Conservation (phyloP, 1,284 basidiomycete species). For the Entoloma clypeatum region DNA sequence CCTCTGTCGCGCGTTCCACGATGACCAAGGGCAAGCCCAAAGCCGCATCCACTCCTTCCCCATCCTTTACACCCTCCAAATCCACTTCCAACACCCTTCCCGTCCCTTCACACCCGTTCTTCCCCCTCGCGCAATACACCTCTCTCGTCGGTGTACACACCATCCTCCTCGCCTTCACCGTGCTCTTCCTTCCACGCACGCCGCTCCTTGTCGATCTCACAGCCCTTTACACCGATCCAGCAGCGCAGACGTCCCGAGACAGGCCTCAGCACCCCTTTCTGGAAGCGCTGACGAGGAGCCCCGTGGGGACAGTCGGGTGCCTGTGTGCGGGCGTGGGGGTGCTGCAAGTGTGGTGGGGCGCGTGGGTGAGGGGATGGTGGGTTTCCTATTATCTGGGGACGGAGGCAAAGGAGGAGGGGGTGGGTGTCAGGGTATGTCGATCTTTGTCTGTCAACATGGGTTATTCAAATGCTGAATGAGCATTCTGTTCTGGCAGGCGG, state of each 20-base stretch:
- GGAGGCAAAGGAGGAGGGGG: slow-evolving; percentile 35
- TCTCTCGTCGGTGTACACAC: slow-evolving; percentile 73
- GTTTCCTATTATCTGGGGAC: slow-evolving; percentile 32
- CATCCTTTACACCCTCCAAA: too few species aligned
- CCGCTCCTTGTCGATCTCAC: slow-evolving; percentile 41
- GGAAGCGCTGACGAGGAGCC: slow-evolving; percentile 61
- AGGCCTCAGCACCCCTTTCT: slow-evolving; percentile 64
- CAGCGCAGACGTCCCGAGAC: slow-evolving; percentile 46
- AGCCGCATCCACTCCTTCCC: too few species aligned
- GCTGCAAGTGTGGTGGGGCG: slow-evolving; percentile 73
- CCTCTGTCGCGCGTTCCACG: too few species aligned
- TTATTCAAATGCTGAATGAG: not conserved
- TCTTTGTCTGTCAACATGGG: not conserved
- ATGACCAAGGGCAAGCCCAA: too few species aligned
- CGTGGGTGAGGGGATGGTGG: slow-evolving; percentile 58
- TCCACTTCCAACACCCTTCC: too few species aligned
- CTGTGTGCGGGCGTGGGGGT: slow-evolving; percentile 54
- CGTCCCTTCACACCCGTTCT: too few species aligned
- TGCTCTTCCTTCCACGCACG: slow-evolving; percentile 64
- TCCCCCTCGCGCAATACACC: slow-evolving; percentile 52
- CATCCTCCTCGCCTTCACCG: slow-evolving; percentile 60
- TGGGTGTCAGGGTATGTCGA: slow-evolving; percentile 37
- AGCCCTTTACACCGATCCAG: slow-evolving; percentile 28
- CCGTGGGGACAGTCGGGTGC: slow-evolving; percentile 58
- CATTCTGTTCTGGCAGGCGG: slow-evolving; percentile 30